Evolutionary conservation across 1,139 yeast genomes (phyloP).

Genomic region (Sugiyamaella neomexicana): DNA sequence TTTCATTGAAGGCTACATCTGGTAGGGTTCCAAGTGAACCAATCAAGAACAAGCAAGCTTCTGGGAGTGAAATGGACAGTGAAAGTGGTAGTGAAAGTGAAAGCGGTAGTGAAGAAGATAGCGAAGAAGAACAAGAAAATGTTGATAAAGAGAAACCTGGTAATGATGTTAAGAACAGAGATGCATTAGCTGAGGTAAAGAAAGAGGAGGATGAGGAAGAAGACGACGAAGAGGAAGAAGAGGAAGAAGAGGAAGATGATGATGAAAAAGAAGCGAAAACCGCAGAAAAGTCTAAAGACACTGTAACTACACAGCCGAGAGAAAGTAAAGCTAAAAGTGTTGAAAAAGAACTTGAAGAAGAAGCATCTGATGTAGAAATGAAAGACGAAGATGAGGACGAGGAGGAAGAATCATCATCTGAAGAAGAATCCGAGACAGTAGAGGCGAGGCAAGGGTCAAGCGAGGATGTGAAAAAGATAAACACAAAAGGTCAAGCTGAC

Average conservation of each 20-base stretch:
- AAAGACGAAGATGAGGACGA: slow-evolving; percentile 34
- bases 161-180: too few species aligned
- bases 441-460: too few species aligned
- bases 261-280: slow-evolving; percentile 11
- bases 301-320: neutral
- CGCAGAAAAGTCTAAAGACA: slow-evolving; percentile 5
- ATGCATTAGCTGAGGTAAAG: too few species aligned
- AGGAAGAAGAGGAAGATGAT: too few species aligned
- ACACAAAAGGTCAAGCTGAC: slow-evolving; percentile 19
- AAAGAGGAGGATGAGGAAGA: slow-evolving; percentile 3
- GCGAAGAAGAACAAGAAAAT: too few species aligned
- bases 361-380: slow-evolving; percentile 23
- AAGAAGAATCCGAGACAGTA: slow-evolving; percentile 1
- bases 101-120: slow-evolving; percentile 14
- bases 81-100: slow-evolving; percentile 15
- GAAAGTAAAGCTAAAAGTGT: slow-evolving; percentile 8
- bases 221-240: slow-evolving; percentile 11
- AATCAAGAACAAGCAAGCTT: neutral
- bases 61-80: slow-evolving; percentile 18
- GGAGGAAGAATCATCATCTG: slow-evolving; percentile 16
- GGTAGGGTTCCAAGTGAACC: neutral
- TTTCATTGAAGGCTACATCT: neutral
- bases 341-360: slow-evolving; percentile 14
- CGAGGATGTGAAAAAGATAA: slow-evolving; percentile 13
- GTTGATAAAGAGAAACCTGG: too few species aligned